Conservation (phyloP, 345 rosid species). For the Salix viminalis region DNA sequence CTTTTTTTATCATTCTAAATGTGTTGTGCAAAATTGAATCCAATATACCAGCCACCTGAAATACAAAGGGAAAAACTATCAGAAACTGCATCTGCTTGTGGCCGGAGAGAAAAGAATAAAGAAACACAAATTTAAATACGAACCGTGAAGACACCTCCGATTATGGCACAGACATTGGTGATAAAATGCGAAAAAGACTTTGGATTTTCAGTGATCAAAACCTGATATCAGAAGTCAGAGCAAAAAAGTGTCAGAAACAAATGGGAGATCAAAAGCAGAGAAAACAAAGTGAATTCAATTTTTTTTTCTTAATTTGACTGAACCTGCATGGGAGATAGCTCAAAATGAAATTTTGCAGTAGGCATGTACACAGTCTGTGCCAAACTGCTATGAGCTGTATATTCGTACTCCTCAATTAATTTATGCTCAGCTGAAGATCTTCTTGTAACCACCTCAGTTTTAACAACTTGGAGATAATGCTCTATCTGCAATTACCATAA, state of each 20-base stretch:
- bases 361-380: slow-evolving; percentile 69
- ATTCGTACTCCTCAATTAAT: slow-evolving; percentile 80
- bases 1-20: slow-evolving; percentile 75
- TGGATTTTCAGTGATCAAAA: slow-evolving; percentile 66
- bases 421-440: slow-evolving; percentile 38
- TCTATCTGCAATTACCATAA: slow-evolving; percentile 62
- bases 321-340: slow-evolving; percentile 99
- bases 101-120: no score
- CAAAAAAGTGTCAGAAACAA: background rate
- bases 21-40: slow-evolving; percentile 84
- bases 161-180: slow-evolving; percentile 92
- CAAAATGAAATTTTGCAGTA: slow-evolving; percentile 81
- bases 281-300: background rate
- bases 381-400: slow-evolving; percentile 94
- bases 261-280: background rate
- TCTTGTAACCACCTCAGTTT: slow-evolving; percentile 73
- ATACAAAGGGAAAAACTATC: slow-evolving; percentile 2
- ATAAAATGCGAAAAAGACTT: slow-evolving; percentile 91
- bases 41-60: slow-evolving; percentile 94
- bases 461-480: slow-evolving; percentile 93
- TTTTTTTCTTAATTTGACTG: background rate
- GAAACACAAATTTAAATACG: slow-evolving; percentile 22
- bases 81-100: background rate
- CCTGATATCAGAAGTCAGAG: slow-evolving; percentile 39
- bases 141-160: slow-evolving; percentile 98